A percentile compares a stretch with the other conserved stretches of the same genome.
Evolutionary conservation across 179 eudicot genomes (phyloP).

Genomic region (Silene vulgaris): DNA sequence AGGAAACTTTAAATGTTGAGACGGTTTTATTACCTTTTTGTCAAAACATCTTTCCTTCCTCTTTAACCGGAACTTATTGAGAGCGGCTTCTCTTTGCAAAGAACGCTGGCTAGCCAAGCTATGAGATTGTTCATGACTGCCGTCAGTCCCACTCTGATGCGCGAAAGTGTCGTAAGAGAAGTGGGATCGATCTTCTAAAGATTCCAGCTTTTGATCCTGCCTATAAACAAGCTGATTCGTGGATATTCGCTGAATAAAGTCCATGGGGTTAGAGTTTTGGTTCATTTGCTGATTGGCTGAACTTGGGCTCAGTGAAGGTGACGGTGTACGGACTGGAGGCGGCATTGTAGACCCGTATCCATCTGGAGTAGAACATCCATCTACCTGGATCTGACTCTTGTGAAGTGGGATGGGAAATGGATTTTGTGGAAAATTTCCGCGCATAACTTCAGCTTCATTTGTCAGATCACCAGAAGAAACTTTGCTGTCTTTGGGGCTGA

Average conservation of each 20-base stretch:
- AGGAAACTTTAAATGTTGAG: background rate
- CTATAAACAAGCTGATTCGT: constrained; percentile 26
- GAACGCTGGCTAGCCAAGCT: constrained; percentile 37
- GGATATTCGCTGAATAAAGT: constrained; percentile 34
- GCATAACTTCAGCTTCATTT: constrained; percentile 34
- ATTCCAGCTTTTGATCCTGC: constrained; percentile 35
- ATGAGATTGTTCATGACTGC: constrained; percentile 33
- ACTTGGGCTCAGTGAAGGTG: constrained; percentile 42
- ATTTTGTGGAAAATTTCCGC: constrained; percentile 30
- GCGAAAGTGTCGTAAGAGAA: constrained; percentile 35
- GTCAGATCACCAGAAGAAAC: constrained; percentile 31
- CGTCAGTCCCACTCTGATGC: constrained; percentile 23
- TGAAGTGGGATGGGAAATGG: constrained; percentile 43
- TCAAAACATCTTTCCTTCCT: constrained; percentile 86
- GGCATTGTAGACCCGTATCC: constrained; percentile 33
- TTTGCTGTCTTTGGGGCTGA: constrained; percentile 30
- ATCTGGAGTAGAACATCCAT: constrained; percentile 24
- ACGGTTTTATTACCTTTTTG: constrained; percentile 52
- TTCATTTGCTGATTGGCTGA: constrained; percentile 36
- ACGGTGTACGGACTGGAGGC: constrained; percentile 31
- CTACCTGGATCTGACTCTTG: constrained; percentile 36
- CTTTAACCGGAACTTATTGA: constrained; percentile 71
- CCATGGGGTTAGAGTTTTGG: constrained; percentile 28
- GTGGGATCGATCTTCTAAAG: constrained; percentile 35
- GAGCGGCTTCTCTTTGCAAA: constrained; percentile 65